Percentiles rank a stretch among this genome's conserved stretches.
Evolutionary conservation across 768 basidiomycete genomes (phyloP).

Genomic region (Vararia minispora): DNA sequence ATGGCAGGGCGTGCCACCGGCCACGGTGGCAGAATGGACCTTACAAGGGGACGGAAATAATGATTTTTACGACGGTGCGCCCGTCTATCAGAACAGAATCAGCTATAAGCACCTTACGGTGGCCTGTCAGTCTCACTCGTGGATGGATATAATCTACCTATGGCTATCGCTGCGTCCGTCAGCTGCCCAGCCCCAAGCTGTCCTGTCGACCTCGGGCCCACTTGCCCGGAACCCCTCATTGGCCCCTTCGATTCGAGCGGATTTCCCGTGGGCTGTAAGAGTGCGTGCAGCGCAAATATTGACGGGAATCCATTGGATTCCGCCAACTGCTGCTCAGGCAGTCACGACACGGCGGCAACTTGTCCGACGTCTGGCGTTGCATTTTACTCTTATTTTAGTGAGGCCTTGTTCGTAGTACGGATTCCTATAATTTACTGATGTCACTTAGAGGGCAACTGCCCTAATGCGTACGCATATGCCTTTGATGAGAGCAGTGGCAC

Average conservation of each 20-base stretch:
- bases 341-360: slow-evolving; percentile 22
- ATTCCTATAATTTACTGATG: neutral
- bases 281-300: slow-evolving; percentile 37
- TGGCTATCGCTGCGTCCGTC: slow-evolving; percentile 16
- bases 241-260: slow-evolving; percentile 45
- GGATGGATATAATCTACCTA: slow-evolving; percentile 37
- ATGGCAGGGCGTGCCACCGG: slow-evolving; percentile 52
- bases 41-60: slow-evolving; percentile 28
- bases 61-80: slow-evolving; percentile 52
- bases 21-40: slow-evolving; percentile 61
- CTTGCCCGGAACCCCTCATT: slow-evolving; percentile 38
- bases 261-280: slow-evolving; percentile 48
- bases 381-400: slow-evolving; percentile 9
- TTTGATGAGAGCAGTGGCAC: slow-evolving; percentile 42
- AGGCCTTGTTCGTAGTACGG: neutral
- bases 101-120: neutral
- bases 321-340: slow-evolving; percentile 25
- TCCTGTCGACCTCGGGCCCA: slow-evolving; percentile 15
- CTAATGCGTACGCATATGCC: slow-evolving; percentile 41
- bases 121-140: slow-evolving; percentile 44
- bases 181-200: slow-evolving; percentile 18
- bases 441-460: slow-evolving; percentile 27
- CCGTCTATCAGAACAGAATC: slow-evolving; percentile 1
- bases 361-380: slow-evolving; percentile 24
- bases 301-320: slow-evolving; percentile 27